A percentile compares a stretch with the other conserved stretches of the same genome.
Evolutionary conservation across 441 rosid species (phyloP).

Genomic region (Pelargonium fulgidum): DNA sequence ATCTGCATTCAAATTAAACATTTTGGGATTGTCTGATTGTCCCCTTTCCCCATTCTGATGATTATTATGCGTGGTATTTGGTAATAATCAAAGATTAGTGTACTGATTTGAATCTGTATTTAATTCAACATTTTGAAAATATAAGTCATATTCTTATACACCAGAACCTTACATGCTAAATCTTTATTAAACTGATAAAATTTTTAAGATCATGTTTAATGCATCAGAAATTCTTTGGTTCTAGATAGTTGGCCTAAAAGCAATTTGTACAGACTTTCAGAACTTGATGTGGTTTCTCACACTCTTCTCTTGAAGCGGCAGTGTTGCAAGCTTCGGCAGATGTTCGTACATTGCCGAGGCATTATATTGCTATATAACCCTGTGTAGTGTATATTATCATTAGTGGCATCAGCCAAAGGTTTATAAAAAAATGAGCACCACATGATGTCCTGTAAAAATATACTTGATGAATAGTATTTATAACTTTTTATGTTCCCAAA

Average conservation of each 20-base stretch:
- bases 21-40: neutral
- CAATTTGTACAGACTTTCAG: neutral
- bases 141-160: neutral
- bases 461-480: no score
- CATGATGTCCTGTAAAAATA: no score
- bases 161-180: neutral
- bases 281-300: neutral
- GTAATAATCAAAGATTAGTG: neutral
- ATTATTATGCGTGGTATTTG: neutral
- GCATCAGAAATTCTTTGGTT: neutral
- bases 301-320: no score
- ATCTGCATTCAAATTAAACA: neutral
- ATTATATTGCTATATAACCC: neutral
- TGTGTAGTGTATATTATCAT: neutral
- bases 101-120: neutral
- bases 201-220: neutral
- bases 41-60: neutral
- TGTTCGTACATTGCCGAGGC: neutral
- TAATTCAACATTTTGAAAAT: neutral
- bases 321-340: no score
- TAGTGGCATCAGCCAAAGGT: neutral
- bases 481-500: no score
- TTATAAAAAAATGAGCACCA: neutral
- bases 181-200: neutral
- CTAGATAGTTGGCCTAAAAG: neutral